phyloP scores from a whole-genome alignment of 1,284 basidiomycete species.

The Pterulicium gracile region DNA sequence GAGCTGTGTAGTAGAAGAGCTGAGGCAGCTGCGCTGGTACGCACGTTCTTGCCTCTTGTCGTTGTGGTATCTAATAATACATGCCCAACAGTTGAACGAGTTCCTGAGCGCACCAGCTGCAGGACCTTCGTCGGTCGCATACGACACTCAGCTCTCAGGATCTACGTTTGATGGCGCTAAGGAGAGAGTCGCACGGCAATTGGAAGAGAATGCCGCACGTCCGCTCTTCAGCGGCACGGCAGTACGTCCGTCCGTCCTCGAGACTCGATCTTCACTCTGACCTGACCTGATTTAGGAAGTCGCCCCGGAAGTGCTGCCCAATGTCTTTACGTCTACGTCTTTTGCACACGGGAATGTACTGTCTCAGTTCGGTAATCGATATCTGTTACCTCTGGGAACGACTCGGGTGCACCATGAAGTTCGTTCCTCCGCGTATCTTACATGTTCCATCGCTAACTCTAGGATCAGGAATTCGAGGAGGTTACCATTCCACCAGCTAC shows the following conservation, averaged over 20 bases:
- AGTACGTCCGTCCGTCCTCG: constrained; percentile 28
- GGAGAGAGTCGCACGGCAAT: constrained; percentile 52
- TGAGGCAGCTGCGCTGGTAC: neutral
- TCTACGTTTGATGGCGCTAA: too few relatives aligned
- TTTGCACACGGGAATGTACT: constrained; percentile 57
- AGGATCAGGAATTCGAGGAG: constrained; percentile 60
- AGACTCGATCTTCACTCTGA: constrained; percentile 9
- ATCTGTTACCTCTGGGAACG: constrained; percentile 81
- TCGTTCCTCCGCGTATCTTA: constrained; percentile 9
- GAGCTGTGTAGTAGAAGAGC: constrained; percentile 41
- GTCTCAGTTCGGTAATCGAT: constrained; percentile 67
- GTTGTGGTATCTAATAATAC: neutral
- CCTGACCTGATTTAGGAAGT: constrained; percentile 29
- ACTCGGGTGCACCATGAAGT: constrained; percentile 60
- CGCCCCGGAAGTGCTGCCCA: constrained; percentile 63
- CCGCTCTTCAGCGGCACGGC: constrained; percentile 54
- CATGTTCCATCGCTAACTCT: constrained; percentile 6
- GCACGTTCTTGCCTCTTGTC: neutral
- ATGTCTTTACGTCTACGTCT: constrained; percentile 77
- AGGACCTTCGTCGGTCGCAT: constrained; percentile 38
- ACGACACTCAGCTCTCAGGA: too few relatives aligned
- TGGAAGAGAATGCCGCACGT: constrained; percentile 55
- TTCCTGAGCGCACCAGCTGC: constrained; percentile 7
- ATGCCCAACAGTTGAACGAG: neutral
- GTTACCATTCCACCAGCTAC: constrained; percentile 84